Percentiles rank a stretch among this genome's conserved stretches.
These are phyloP conservation scores for Lentinula edodes DNA, from an alignment of 768 basidiomycete genomes.

Conservation along the genomic window DNA sequence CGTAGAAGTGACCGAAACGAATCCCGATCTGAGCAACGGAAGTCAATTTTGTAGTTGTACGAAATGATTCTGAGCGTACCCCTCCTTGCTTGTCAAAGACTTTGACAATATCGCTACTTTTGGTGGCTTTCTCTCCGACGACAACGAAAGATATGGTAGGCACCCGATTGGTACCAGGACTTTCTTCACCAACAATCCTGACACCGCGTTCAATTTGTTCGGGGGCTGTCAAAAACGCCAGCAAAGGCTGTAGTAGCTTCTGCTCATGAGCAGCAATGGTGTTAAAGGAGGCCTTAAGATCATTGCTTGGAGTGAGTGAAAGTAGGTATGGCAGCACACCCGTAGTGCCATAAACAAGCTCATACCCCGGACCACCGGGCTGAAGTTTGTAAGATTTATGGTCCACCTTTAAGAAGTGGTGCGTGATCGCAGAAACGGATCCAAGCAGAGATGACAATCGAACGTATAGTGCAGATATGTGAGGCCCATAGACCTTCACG, in stretches of 20 bases:
- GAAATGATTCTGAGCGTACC: conserved; percentile 34
- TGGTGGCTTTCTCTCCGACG: conserved; percentile 42
- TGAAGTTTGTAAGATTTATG: conserved; percentile 56
- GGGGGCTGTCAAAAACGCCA: neutral
- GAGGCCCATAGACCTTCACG: conserved; percentile 66
- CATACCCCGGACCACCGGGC: conserved; percentile 64
- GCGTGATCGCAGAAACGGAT: conserved; percentile 54
- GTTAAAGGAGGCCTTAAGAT: conserved; percentile 29
- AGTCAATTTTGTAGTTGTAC: neutral
- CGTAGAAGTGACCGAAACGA: conserved; percentile 76
- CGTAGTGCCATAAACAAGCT: conserved; percentile 5
- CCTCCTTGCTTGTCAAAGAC: conserved; percentile 58
- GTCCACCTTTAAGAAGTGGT: conserved; percentile 60
- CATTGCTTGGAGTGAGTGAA: conserved; percentile 45
- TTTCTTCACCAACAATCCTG: conserved; percentile 59
- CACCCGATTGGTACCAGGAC: conserved; percentile 35
- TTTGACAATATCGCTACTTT: conserved; percentile 59
- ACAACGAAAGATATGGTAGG: conserved; percentile 75
- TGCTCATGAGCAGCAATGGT: conserved; percentile 5
- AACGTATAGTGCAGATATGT: conserved; percentile 62
- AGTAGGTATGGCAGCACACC: conserved; percentile 55
- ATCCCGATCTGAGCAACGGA: conserved; percentile 57
- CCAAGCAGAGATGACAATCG: conserved; percentile 39
- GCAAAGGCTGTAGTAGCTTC: neutral
- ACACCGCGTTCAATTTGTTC: conserved; percentile 35